Percentiles rank a stretch among this genome's conserved stretches.
Evolutionary conservation across 441 rosid genomes (phyloP).

Genomic region (Gossypium laxum): DNA sequence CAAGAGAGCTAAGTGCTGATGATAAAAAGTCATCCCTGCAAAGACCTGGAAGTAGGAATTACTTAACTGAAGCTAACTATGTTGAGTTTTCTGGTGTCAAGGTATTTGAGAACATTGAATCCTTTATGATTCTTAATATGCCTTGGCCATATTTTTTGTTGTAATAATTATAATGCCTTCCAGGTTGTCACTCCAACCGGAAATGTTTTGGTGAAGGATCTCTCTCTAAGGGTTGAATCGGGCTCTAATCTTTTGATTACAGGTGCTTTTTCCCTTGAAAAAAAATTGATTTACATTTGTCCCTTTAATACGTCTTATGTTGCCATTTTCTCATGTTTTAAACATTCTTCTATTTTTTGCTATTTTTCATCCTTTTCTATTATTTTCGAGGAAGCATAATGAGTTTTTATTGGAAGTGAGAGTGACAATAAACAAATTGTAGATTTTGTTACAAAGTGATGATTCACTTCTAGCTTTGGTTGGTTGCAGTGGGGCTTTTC

Average conservation of each 20-base stretch:
- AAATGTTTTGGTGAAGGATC: conserved; percentile 87
- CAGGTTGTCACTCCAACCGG: conserved; percentile 98
- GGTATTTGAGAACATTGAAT: conserved; percentile 38
- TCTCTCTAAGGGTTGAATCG: conserved; percentile 73
- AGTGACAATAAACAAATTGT: not conserved
- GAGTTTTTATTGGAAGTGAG: not conserved
- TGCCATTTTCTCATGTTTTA: conserved; percentile 3
- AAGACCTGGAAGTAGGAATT: conserved; percentile 59
- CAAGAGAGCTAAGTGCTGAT: conserved; percentile 64
- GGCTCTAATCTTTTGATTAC: conserved; percentile 96
- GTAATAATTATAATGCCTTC: conserved; percentile 23
- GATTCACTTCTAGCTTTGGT: not conserved
- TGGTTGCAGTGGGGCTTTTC: not conserved
- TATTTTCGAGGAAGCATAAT: conserved; percentile 3
- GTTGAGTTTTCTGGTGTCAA: conserved; percentile 89
- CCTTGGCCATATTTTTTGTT: conserved; percentile 4
- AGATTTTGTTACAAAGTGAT: not conserved
- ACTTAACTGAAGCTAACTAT: conserved; percentile 78
- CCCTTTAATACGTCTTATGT: not conserved
- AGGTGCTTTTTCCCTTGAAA: conserved; percentile 40
- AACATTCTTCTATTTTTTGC: conserved; percentile 7
- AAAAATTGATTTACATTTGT: not conserved
- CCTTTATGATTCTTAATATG: not conserved
- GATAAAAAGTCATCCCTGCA: conserved; percentile 49
- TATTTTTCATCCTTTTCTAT: not conserved